Evolutionary conservation across 225 moss, liverwort and hornwort genomes (phyloP), one percentile per base, ranked within the genome.

Genomic region (Polytrichum commune): DNA sequence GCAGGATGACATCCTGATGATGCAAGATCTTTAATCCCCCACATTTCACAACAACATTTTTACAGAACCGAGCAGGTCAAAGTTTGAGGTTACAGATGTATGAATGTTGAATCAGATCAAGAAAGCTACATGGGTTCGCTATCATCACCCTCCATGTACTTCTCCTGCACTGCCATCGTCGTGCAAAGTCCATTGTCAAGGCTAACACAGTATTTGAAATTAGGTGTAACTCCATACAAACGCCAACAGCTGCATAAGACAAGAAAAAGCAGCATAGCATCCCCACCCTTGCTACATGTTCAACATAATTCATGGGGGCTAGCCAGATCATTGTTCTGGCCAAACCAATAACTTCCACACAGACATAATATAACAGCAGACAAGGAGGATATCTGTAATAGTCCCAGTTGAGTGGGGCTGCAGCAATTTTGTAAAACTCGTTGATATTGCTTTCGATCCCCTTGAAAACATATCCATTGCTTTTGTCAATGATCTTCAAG

Each of bases 391-490:
- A 97, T 99, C 93, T 99, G 81, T 93, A 88, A 80, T 99, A 93
- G 73, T 98, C 98, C 98, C 98, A 99, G 63, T 89, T 95, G 66
- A 82, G 78, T 7, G 91, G 85, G 35, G 84, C 91, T 35, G 95
- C 95, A 69, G 98, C 98, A 64, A 95, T 85, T 62, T 87, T 95
- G 79, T 65, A 91, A 72, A 91, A 99, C 68, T 88, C 93, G 32
- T 81, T 86, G 70, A 95, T 90, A 53, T 95, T 90, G 76, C 90
- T 95, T 78, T 99, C 98, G 33, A 90, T 87, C 24, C 95, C 95
- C 76, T 88, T 85, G 74, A 99, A 99, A 20, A 99, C 90, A 32
- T 95, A 99, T 62, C 98, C 98, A 65, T 99, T 99, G 81, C 98
- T 99, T 74, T 99, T 99, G 80, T 99, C 98, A 57, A 99, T 86